Percentiles rank a stretch among this genome's conserved stretches.
Conservation (phyloP, 441 rosid species). For the Cnidoscolus chayamansa region DNA sequence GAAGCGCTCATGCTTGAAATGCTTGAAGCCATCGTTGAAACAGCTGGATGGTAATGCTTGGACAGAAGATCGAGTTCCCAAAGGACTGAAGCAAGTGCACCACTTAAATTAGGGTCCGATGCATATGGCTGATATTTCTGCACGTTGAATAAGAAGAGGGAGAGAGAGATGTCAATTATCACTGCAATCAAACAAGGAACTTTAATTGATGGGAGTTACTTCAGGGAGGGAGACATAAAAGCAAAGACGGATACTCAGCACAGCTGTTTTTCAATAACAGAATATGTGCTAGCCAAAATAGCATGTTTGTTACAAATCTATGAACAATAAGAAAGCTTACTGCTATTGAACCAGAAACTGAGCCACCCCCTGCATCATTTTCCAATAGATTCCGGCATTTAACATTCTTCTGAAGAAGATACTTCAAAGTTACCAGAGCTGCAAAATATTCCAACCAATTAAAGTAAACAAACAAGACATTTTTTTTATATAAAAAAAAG, state of each 20-base stretch:
- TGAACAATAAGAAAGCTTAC: slow-evolving; percentile 40
- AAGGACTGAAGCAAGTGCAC: slow-evolving; percentile 86
- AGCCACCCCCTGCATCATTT: slow-evolving; percentile 98
- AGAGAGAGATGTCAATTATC: slow-evolving; percentile 31
- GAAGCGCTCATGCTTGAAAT: slow-evolving; percentile 57
- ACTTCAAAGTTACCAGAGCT: slow-evolving; percentile 83
- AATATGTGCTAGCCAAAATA: background rate
- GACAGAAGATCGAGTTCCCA: slow-evolving; percentile 88
- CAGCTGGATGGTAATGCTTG: slow-evolving; percentile 76
- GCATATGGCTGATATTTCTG: slow-evolving; percentile 89
- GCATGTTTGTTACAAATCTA: background rate
- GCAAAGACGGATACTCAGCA: too few species aligned
- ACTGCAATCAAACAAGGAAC: background rate
- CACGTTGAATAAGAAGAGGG: slow-evolving; percentile 20
- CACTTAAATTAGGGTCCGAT: slow-evolving; percentile 78
- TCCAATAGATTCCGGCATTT: slow-evolving; percentile 90
- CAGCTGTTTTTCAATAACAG: background rate
- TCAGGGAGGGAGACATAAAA: background rate
- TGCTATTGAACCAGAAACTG: slow-evolving; percentile 78
- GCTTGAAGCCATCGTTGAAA: slow-evolving; percentile 57
- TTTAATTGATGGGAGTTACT: background rate
- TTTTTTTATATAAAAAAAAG: background rate
- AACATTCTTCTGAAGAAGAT: slow-evolving; percentile 70
- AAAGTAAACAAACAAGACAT: background rate
- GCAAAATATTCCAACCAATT: slow-evolving; percentile 18